These are phyloP conservation scores for Colletotrichum plurivorum DNA, from an alignment of 2,329 filamentous ascomycete species.

Conservation along the genomic window DNA sequence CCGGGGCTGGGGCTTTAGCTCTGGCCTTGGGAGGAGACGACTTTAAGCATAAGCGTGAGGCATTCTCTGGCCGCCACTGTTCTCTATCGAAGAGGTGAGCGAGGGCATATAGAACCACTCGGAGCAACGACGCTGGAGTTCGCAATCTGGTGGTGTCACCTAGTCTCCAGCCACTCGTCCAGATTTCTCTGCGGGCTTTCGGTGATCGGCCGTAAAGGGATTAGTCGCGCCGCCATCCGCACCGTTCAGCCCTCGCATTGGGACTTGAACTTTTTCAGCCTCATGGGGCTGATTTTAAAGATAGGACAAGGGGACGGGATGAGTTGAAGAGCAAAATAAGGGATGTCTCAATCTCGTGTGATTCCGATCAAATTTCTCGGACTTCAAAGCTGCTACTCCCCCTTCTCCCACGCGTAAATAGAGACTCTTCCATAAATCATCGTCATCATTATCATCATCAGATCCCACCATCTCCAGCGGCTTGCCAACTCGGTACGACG, in stretches of 20 bases:
- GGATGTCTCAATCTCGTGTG: too few relatives aligned
- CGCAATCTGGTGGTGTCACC: neutral
- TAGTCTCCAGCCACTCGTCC: slow-evolving; percentile 9
- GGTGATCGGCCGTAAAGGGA: slow-evolving; percentile 3
- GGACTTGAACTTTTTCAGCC: neutral
- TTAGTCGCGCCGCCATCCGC: slow-evolving; percentile 1
- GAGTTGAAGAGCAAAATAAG: neutral
- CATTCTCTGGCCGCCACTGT: neutral
- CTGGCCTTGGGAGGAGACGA: too few relatives aligned
- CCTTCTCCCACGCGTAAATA: too few relatives aligned
- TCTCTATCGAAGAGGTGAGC: neutral
- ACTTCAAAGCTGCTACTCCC: too few relatives aligned
- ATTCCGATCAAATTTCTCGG: too few relatives aligned
- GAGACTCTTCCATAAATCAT: too few relatives aligned
- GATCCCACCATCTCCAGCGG: too few relatives aligned
- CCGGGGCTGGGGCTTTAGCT: slow-evolving; percentile 6
- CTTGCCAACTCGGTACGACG: too few relatives aligned
- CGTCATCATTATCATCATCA: too few relatives aligned
- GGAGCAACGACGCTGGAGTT: neutral
- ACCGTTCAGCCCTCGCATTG: slow-evolving; percentile 8
- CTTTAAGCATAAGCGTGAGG: neutral
- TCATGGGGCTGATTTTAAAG: neutral
- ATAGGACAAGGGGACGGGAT: neutral
- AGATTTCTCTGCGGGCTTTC: slow-evolving; percentile 2
- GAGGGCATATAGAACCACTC: neutral